These are phyloP conservation scores for Arthromyces matolae DNA, from an alignment of 768 basidiomycete genomes.

Conservation along the genomic window DNA sequence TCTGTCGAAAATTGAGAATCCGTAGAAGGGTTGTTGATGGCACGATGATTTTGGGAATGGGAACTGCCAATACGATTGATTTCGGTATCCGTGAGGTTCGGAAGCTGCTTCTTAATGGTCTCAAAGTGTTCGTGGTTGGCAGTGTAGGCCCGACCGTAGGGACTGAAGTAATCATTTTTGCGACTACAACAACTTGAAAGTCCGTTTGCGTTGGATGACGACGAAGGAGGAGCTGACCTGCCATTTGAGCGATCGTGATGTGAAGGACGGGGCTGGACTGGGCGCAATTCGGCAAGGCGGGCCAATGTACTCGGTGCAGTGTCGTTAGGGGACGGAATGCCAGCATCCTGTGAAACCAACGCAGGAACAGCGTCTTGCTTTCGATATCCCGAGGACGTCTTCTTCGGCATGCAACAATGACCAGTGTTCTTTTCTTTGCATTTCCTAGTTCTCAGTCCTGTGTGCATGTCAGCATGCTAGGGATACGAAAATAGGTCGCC, in stretches of 20 bases:
- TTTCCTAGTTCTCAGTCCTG: conserved; percentile 34
- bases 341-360: conserved; percentile 4
- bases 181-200: conserved; percentile 43
- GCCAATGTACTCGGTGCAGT: conserved; percentile 51
- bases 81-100: too few relatives aligned
- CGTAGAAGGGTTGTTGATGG: too few relatives aligned
- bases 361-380: conserved; percentile 24
- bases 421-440: conserved; percentile 46
- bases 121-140: conserved; percentile 32
- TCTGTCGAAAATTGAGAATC: too few relatives aligned
- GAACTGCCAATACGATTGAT: too few relatives aligned
- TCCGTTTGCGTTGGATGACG: conserved; percentile 38
- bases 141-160: conserved; percentile 68
- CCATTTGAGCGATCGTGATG: conserved; percentile 11
- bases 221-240: conserved; percentile 47
- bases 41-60: too few relatives aligned
- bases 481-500: conserved; percentile 32
- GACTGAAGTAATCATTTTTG: conserved; percentile 54
- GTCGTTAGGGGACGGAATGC: conserved; percentile 20
- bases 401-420: conserved; percentile 53
- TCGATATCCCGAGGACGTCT: conserved; percentile 33
- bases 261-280: conserved; percentile 62
- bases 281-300: conserved; percentile 62
- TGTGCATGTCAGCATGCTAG: conserved; percentile 42
- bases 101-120: not conserved